Base-by-base conservation (phyloP, 768 basidiomycete species). In the Suillus luteus region DNA sequence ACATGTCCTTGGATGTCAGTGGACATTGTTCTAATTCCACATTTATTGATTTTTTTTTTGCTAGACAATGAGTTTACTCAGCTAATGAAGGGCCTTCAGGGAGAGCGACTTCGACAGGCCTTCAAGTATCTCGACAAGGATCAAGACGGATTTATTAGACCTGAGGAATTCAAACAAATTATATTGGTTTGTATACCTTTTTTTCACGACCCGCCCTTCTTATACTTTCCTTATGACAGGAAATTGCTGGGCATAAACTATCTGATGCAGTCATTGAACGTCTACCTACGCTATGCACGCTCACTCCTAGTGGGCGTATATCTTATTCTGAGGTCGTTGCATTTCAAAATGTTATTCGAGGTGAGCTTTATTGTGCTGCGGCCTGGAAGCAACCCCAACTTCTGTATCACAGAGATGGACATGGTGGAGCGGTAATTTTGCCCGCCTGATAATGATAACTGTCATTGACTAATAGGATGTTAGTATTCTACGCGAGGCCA, bases 31-130 rank as follows among this genome's bases (percentile, higher is more conserved):
- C 24, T 31, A 33, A 55, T 65, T 38, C 2, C 8, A 51, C 33
- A 37, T 27, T 55, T 11, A 24, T 63, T 55, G 51, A 22, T 31
- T 48, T 14, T 35, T 15, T 44, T 66, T 59, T 54, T 14, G 11
- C 6, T 69, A 95, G 92, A 96, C 79, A 92, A 92, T 74, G 96
- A 99, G 77, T 99, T 99, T 79, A 97, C 95, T 37, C 96, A 98
- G 79, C 80, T 99, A 64, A 97, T 99, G 94, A 99, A 98, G 78
- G 96, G 95, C 49, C 85, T 98, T 62, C 97, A 98, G 79, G 97
- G 96, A 72, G 97, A 99, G 78, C 89, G 97, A 38, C 82, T 99
- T 61, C 91, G 97, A 65, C 97, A 99, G 78, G 91, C 95, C 31
- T 99, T 99, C 82, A 91, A 87, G 79, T 87, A 89, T 77, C 83